Conservation (phyloP, 768 basidiomycete genomes). For the Tulasnella sp. region DNA sequence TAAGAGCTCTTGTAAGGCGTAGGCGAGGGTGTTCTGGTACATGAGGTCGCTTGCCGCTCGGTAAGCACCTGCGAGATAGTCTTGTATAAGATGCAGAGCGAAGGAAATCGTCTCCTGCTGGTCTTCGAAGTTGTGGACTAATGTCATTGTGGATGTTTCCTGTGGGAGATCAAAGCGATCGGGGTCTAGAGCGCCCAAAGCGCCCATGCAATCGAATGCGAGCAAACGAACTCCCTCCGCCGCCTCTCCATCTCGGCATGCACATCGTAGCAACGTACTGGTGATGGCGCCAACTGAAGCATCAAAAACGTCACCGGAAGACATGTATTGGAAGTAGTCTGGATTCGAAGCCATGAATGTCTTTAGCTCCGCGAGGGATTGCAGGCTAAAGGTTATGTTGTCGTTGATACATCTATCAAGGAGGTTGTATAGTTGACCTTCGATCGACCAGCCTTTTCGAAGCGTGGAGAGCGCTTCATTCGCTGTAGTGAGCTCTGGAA, state of each 20-base stretch:
- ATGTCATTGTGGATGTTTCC: conserved; percentile 52
- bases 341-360: conserved; percentile 38
- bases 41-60: conserved; percentile 88
- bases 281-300: conserved; percentile 59
- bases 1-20: conserved; percentile 83
- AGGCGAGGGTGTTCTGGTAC: conserved; percentile 83
- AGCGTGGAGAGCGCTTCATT: conserved; percentile 9
- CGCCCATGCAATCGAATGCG: conserved; percentile 84
- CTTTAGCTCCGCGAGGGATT: conserved; percentile 68
- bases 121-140: conserved; percentile 72
- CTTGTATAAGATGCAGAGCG: conserved; percentile 73
- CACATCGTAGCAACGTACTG: conserved; percentile 52
- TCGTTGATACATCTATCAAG: conserved; percentile 67
- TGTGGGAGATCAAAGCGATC: conserved; percentile 70
- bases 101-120: conserved; percentile 67
- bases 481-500: conserved; percentile 43
- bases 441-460: conserved; percentile 42
- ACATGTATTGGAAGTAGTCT: conserved; percentile 43
- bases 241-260: conserved; percentile 69
- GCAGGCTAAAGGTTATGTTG: conserved; percentile 64
- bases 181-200: conserved; percentile 89
- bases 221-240: conserved; percentile 54
- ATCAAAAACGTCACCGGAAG: conserved; percentile 83
- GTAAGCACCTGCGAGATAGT: conserved; percentile 81
- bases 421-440: conserved; percentile 49